Base-by-base conservation (phyloP, 2,329 filamentous ascomycete genomes). In the Rutstroemia sp. region DNA sequence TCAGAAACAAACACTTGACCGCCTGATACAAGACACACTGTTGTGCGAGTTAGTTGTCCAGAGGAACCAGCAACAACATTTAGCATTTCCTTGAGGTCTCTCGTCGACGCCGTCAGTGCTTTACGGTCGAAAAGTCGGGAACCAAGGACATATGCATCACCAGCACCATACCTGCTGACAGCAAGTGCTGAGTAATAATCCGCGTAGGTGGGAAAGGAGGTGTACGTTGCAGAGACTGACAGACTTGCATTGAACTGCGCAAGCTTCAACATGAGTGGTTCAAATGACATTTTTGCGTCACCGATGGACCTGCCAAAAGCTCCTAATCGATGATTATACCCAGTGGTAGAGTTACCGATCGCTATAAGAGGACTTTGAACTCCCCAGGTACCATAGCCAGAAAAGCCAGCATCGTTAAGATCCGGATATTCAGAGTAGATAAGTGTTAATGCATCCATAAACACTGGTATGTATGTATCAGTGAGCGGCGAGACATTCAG, bases 401-500 rank as follows among this genome's bases (percentile, higher is more conserved):
- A 59, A 19, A 70, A 67, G 9, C 70, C 71, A 14, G 64, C 61
- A 19, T 68, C 61, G 48, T 61, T 66, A 12, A 75, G 66, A 8
- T 67, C 57, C 2, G 66, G 64, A 57, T 65, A 70, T 2, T 68
- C 59, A 25, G 68, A 69, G 17, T 69, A 59, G 42, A 74, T 51
- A 5, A 69, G 57, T 5, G 64, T 38, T 2, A 69, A 60, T 7
- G 65, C 65, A 5, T 67, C 63, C 16, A 69, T 60, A 19, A 64
- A 60, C 49, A 64, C 59, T 5, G 58, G 42, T 17, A 70, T 69
- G 49, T 67, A 61, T 9, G 65, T 50, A 41, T 54, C 44, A 0
- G 61, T 63, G 1, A 59, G 39, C 2, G 68, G 66, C 9, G 62
- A 61, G 4, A 69, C 57, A 41, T 57, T 54, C 21, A 69, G 58